Evolutionary conservation across 805 yeast genomes (phyloP).

Genomic region (Nakazawaea sp.): DNA sequence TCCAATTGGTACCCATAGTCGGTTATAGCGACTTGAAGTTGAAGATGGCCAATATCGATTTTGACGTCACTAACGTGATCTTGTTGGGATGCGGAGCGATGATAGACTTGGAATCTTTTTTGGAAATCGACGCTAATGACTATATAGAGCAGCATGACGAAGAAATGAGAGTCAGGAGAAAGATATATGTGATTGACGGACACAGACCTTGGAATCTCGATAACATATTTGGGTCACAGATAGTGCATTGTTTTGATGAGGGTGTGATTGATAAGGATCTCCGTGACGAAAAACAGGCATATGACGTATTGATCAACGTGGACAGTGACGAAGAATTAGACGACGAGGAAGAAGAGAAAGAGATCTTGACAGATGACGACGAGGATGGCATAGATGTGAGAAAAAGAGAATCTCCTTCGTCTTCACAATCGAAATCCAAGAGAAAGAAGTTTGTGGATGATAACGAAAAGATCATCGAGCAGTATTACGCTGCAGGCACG

Average conservation of each 20-base stretch:
- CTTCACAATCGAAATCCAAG: conserved; percentile 28
- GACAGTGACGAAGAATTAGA: conserved; percentile 29
- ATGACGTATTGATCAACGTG: conserved; percentile 38
- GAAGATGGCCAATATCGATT: conserved; percentile 61
- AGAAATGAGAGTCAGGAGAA: conserved; percentile 32
- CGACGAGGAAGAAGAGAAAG: conserved; percentile 30
- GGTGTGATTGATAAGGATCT: conserved; percentile 64
- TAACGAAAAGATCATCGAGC: conserved; percentile 53
- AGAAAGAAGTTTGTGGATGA: conserved; percentile 31
- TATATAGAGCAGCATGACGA: conserved; percentile 30
- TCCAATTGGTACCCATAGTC: conserved; percentile 85
- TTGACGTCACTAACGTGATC: conserved; percentile 67
- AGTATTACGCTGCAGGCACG: conserved; percentile 81
- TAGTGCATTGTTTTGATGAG: conserved; percentile 81
- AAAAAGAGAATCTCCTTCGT: conserved; percentile 23
- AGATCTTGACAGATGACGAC: conserved; percentile 24
- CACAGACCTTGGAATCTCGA: conserved; percentile 96
- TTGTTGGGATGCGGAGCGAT: conserved; percentile 91
- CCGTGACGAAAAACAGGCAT: conserved; percentile 53
- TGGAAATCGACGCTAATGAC: conserved; percentile 54
- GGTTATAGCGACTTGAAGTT: conserved; percentile 76
- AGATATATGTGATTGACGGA: conserved; percentile 80
- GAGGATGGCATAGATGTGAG: conserved; percentile 17
- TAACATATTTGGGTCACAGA: conserved; percentile 77
- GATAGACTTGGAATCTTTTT: conserved; percentile 73